These are phyloP conservation scores for Brassica juncea DNA, from an alignment of 345 rosid genomes.

Conservation along the genomic window DNA sequence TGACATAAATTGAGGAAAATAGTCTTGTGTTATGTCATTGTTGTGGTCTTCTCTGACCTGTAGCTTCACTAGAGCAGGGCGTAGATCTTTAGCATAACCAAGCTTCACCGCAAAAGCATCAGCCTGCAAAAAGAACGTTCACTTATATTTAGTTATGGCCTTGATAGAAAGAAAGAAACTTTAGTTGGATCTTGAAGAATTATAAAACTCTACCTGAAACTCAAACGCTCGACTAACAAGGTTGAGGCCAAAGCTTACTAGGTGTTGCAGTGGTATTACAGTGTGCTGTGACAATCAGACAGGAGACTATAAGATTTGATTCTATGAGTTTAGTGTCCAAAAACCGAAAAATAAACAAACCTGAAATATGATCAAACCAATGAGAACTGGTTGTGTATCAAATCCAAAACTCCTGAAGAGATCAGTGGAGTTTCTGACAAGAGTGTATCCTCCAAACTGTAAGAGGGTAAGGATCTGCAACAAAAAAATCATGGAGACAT, in stretches of 20 bases:
- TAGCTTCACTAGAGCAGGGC: slow-evolving; percentile 90
- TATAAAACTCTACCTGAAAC: slow-evolving; percentile 71
- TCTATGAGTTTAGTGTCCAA: neutral
- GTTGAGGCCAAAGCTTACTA: slow-evolving; percentile 84
- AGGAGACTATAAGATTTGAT: slow-evolving; percentile 9
- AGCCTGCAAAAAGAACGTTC: slow-evolving; percentile 53
- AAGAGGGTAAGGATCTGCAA: slow-evolving; percentile 84
- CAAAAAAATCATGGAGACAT: neutral
- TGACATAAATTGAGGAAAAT: neutral
- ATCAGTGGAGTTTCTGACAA: slow-evolving; percentile 93
- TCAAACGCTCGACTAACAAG: slow-evolving; percentile 96
- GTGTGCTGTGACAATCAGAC: slow-evolving; percentile 67
- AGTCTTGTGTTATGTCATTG: neutral
- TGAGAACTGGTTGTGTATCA: slow-evolving; percentile 87
- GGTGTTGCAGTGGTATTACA: slow-evolving; percentile 87
- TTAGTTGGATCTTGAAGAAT: neutral
- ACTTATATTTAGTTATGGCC: neutral
- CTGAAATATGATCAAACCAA: slow-evolving; percentile 96
- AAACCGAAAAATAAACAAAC: slow-evolving; percentile 39
- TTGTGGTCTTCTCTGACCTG: slow-evolving; percentile 58
- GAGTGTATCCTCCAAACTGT: slow-evolving; percentile 97
- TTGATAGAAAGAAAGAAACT: neutral
- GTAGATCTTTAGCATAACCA: slow-evolving; percentile 77
- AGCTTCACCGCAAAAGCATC: slow-evolving; percentile 96
- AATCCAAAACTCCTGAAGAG: slow-evolving; percentile 97